These are phyloP conservation scores for Exophiala oligosperma DNA, from an alignment of 2,329 filamentous ascomycete species.

Conservation along the genomic window DNA sequence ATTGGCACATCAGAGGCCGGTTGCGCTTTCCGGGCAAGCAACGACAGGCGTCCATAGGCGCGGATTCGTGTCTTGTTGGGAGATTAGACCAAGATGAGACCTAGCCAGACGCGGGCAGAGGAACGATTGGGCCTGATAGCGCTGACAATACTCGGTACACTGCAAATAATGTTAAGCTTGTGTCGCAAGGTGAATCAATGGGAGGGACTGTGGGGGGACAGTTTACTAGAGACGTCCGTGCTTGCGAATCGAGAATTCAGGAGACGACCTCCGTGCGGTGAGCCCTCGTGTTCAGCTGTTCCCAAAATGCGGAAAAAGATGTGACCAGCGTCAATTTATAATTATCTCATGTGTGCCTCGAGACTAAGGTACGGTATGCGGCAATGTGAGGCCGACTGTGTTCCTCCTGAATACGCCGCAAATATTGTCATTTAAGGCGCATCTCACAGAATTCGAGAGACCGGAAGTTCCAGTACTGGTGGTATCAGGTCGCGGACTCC, in stretches of 20 bases:
- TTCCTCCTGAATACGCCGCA: too few relatives aligned
- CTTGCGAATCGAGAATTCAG: not conserved
- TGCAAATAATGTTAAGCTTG: not conserved
- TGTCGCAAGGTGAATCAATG: slow-evolving; percentile 2
- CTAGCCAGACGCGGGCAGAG: not conserved
- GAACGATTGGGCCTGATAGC: not conserved
- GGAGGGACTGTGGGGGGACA: not conserved
- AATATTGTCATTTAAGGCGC: too few relatives aligned
- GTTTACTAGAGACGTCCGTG: not conserved
- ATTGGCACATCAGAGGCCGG: not conserved
- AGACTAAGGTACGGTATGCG: too few relatives aligned
- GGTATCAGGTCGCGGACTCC: not conserved
- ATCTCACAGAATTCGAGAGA: too few relatives aligned
- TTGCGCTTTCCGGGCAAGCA: not conserved
- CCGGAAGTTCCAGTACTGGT: not conserved
- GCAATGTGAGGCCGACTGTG: too few relatives aligned
- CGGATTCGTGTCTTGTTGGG: not conserved
- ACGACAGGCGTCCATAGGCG: not conserved
- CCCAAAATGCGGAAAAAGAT: not conserved
- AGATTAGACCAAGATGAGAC: not conserved
- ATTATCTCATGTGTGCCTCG: too few relatives aligned
- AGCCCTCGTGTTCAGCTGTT: not conserved
- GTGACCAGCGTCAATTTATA: too few relatives aligned
- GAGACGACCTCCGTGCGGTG: not conserved
- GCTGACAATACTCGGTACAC: too few relatives aligned